Evolutionary conservation across 805 yeast genomes (phyloP), one percentile per base, ranked within the genome.

Genomic region (Clavispora carvajalis): DNA sequence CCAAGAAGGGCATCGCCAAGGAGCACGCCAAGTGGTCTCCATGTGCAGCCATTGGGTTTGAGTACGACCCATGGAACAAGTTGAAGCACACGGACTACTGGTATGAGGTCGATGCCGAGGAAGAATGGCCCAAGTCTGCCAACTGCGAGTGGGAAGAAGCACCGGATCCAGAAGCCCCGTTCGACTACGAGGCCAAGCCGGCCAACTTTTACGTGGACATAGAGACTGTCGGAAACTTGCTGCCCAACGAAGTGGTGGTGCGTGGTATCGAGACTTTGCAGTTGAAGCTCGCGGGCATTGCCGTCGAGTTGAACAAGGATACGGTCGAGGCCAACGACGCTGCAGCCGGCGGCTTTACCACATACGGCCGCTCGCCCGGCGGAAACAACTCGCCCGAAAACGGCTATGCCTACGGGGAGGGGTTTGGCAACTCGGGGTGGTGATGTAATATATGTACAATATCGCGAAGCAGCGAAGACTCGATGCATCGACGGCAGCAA

Each of bases 21-120:
- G 99, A 93, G 61, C 99, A 93, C 59, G 96, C 99, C 37, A 93
- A 93, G 59, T 93, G 99, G 99, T 82, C 93, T 6, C 97, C 99
- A 10, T 85, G 95, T 51, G 77, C 97, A 0, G 98, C 98, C 17
- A 77, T 91, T 40, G 97, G 95, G 15, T 91, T 91, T 55, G 99
- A 91, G 63, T 91, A 91, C 58, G 99, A 91, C 57, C 99, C 99
- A n/a, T 91, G 96, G 95, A 93, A 93, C 66, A 93, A 91, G 65
- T 74, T 93, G 55, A 83, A 85, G 59, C 99, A 93, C 61, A 93
- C 99, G 0, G 96, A 89, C 54, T 86, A 77, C 58, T 93, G 99
- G 99, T 87, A 84, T 60, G 99, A 93, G 65, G 91, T 81, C 47
- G 85, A 80, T 58, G 84, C 86, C 24, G 87, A 79, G 29, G 77